Conservation (phyloP, 2,329 filamentous ascomycete genomes). For the Colletotrichum magnum region DNA sequence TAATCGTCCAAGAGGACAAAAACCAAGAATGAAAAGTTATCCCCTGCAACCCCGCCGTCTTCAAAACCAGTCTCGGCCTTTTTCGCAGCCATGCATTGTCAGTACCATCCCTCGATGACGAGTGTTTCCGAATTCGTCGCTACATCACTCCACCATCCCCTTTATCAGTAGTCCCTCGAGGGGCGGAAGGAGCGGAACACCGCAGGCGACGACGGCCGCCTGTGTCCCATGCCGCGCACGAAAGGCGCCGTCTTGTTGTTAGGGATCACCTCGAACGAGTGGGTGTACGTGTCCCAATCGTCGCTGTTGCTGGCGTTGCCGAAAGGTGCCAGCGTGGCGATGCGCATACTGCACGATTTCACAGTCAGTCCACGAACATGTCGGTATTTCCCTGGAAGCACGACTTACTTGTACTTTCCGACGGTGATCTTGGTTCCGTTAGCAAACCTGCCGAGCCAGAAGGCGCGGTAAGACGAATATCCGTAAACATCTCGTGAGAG, state of each 20-base stretch:
- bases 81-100: too few relatives aligned
- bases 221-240: neutral
- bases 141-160: neutral
- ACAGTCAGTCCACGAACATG: neutral
- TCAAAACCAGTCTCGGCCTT: too few relatives aligned
- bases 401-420: constrained; percentile 38
- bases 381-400: rapidly evolving
- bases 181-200: neutral
- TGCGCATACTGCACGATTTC: constrained; percentile 15
- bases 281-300: constrained; percentile 32
- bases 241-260: constrained; percentile 8
- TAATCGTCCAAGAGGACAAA: too few relatives aligned
- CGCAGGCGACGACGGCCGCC: neutral
- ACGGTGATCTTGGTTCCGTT: constrained; percentile 27
- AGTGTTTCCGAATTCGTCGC: too few relatives aligned
- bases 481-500: constrained; percentile 20
- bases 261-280: neutral
- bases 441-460: constrained; percentile 35
- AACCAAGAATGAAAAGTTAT: too few relatives aligned
- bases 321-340: constrained; percentile 37
- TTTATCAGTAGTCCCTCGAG: too few relatives aligned
- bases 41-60: too few relatives aligned
- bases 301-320: constrained; percentile 21
- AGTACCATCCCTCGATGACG: too few relatives aligned
- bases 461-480: constrained; percentile 21